Base-by-base conservation (phyloP, 2,329 filamentous ascomycete species). In the Immersiporthe knoxdaviesiana region DNA sequence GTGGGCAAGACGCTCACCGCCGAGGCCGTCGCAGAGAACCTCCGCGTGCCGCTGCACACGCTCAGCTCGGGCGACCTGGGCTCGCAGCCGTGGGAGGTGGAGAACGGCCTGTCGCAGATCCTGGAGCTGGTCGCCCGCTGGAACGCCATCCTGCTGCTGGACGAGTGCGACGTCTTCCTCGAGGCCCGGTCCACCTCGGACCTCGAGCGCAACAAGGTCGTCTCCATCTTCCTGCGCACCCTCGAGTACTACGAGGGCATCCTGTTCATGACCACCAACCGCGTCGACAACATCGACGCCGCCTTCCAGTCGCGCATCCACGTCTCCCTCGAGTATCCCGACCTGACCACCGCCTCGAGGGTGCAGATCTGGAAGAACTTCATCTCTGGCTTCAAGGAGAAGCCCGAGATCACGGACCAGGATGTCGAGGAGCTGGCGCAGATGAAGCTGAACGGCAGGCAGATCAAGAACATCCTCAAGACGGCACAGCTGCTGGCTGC, bases 121-220 rank as follows among this genome's bases (percentile, higher is more conserved):
- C 84, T 94, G 71, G 89, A 92, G 75, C 89, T 94, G 71, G 91
- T 91, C 1, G 88, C 91, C 71, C 85, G 85, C 1, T 93, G 91
- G 91, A 89, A 90, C 60, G 90, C 90, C 0, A 87, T 93, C 2
- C 81, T 93, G 0, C 83, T 93, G 3, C 85, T 93, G 1, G 91
- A 93, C 75, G 91, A 93, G 80, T 90, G 87, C 30, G 88, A 90
- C 73, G 85, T 89, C n/a, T 90, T 90, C 78, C 74, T 80, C 1
- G 75, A 78, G 63, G 72, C 73, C 27, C 72, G 72, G 11, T 65
- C 72, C 11, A 69, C 74, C 7, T 72, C 77, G 65, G 78, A 81
- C 70, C 73, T 81, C 3, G 74, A 79, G 68, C 77, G 80, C 61
- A 84, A 84, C 75, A 78, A 77, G 63, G 73, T 83, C 35, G 78